A percentile compares a stretch with the other conserved stretches of the same genome.
Evolutionary conservation across 768 basidiomycete genomes (phyloP).

Genomic region (Leccinum uliginosum): DNA sequence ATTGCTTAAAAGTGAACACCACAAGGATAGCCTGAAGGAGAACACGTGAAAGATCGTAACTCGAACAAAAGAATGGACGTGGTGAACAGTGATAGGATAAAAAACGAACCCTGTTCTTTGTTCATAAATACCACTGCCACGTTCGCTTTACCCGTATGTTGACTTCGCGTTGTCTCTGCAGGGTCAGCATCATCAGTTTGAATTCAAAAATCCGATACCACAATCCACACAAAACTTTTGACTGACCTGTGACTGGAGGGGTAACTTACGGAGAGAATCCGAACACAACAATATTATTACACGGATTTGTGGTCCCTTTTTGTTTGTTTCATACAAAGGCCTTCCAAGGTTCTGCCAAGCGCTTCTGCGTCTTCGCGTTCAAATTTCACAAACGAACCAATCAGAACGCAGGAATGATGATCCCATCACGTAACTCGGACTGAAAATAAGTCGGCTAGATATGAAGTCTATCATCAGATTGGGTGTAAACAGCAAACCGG

Average conservation of each 20-base stretch:
- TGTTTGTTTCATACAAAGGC: conserved; percentile 7
- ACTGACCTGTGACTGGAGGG: conserved; percentile 12
- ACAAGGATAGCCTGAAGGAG: conserved; percentile 6
- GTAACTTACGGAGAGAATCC: neutral
- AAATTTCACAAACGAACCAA: conserved; percentile 15
- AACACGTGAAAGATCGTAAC: conserved; percentile 15
- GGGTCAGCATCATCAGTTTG: conserved; percentile 3
- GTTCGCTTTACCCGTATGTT: conserved; percentile 1
- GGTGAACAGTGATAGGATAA: conserved; percentile 1
- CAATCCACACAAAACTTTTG: neutral
- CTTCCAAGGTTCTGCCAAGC: conserved; percentile 5
- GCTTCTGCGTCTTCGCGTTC: conserved; percentile 5
- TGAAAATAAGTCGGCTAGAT: conserved; percentile 28
- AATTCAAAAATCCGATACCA: neutral
- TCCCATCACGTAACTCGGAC: conserved; percentile 23
- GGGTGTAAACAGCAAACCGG: conserved; percentile 9
- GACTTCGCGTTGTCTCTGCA: conserved; percentile 8
- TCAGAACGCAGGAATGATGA: conserved; percentile 9
- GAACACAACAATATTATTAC: neutral
- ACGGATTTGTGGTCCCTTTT: conserved; percentile 15
- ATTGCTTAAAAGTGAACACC: conserved; percentile 33
- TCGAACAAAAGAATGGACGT: neutral
- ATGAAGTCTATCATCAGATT: conserved; percentile 9
- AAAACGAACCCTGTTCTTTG: conserved; percentile 11
- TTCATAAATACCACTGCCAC: conserved; percentile 12